Evolutionary conservation across 2,329 filamentous ascomycete species (phyloP), one percentile per base, ranked within the genome.

Genomic region (Fusarium nanum): DNA sequence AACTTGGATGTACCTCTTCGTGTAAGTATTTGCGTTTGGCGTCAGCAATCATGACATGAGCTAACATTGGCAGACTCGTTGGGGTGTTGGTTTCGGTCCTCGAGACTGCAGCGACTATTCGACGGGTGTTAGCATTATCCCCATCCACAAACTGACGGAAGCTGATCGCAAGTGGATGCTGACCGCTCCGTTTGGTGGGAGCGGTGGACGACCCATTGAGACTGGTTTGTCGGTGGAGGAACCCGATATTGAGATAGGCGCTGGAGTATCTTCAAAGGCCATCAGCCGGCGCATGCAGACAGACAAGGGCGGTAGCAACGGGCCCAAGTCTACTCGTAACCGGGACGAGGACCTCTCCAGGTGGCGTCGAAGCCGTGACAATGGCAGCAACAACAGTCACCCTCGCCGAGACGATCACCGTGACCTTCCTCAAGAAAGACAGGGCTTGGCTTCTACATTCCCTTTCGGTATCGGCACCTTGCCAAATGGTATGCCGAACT

Each of bases 141-240:
- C 96, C 2, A 96, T 99, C 70, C 88, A 91, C 74, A 92, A 94
- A 75, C 88, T 99, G 60, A 99, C 96, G 3, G 96, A 99, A 73
- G 96, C 96, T 27, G 96, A 99, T 82, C 89, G 93, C 67, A 98
- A 98, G 81, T 99, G 96, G 96, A 93, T 98, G 86, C 82, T 97
- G 70, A 97, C 91, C 37, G 97, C 96, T 14, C 93, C 97, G 71
- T 97, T 91, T 77, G 96, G 96, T 71, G 96, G 96, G 57, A 97
- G 93, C 67, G 96, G 95, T 60, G 96, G 95, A 58, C 87, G 88
- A 60, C 83, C 89, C 3, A 93, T 99, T 65, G 91, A 94, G 76
- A 85, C 88, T 16, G 94, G 94, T 44, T 89, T 99, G 82, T 92
- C 94, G 9, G 92, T 99, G 27, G 96, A 99, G 79, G 96, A 99